Conservation (phyloP, 805 yeast species). For the Saccharomyces jurei region DNA sequence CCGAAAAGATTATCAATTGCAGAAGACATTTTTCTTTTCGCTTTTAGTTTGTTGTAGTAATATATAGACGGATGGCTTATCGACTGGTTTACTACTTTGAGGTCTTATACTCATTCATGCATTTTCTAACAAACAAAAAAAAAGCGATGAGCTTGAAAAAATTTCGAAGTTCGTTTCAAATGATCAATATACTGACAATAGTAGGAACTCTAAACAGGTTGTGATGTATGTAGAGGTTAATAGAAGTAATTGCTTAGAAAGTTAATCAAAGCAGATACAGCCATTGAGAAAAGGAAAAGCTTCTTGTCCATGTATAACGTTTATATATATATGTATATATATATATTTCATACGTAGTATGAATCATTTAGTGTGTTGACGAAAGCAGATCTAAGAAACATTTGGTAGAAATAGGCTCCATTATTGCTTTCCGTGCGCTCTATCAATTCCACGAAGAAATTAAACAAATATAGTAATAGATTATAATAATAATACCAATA, state of each 20-base stretch:
- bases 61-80: background rate
- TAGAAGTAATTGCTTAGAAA: background rate
- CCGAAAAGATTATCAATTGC: constrained; percentile 31
- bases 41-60: background rate
- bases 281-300: background rate
- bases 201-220: background rate
- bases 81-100: background rate
- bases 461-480: constrained; percentile 5
- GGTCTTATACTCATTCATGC: background rate
- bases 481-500: background rate
- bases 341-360: background rate
- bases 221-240: too few species aligned
- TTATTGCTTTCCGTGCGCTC: background rate
- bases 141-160: background rate
- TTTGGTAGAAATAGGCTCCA: background rate
- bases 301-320: background rate
- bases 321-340: too few species aligned
- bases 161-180: background rate
- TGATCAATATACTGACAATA: background rate
- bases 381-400: background rate
- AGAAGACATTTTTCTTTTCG: constrained; percentile 9
- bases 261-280: too few species aligned
- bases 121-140: background rate
- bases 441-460: background rate
- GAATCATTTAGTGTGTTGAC: background rate